phyloP scores from a whole-genome alignment of 2,329 filamentous ascomycete genomes.

The Zymoseptoria tritici region DNA sequence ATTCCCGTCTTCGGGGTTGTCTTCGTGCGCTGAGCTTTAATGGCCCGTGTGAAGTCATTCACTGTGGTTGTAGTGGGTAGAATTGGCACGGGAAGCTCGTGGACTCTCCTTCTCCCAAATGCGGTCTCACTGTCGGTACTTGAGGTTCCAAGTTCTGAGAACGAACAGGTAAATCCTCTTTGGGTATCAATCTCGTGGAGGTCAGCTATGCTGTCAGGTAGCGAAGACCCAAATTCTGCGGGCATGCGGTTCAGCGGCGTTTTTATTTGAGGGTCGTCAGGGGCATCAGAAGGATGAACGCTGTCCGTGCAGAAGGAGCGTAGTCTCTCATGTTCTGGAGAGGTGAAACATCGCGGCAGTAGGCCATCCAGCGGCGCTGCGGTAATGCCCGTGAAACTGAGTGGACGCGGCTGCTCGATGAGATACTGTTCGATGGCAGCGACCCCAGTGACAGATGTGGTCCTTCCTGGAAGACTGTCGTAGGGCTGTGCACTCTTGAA shows the following conservation, averaged over 20 bases:
- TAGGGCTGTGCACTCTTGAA: background rate
- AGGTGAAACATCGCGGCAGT: no score
- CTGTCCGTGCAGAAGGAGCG: background rate
- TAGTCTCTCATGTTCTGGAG: no score
- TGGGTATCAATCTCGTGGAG: background rate
- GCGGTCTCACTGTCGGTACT: background rate
- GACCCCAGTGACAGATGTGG: background rate
- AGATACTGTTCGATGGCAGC: background rate
- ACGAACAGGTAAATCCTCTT: background rate
- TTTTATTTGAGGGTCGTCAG: background rate
- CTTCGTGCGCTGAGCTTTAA: background rate
- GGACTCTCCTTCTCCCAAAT: background rate
- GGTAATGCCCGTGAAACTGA: background rate
- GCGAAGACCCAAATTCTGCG: background rate
- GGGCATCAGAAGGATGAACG: background rate
- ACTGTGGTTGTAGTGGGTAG: background rate
- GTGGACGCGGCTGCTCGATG: background rate
- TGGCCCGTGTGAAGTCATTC: background rate
- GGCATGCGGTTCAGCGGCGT: background rate
- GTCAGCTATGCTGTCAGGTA: background rate
- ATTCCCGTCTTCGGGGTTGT: background rate
- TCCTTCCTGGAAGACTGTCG: background rate
- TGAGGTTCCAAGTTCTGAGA: background rate
- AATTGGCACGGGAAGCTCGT: background rate
- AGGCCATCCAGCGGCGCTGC: background rate